phyloP scores from a whole-genome alignment of 1,284 basidiomycete genomes.

The Sphagnurus paluster region DNA sequence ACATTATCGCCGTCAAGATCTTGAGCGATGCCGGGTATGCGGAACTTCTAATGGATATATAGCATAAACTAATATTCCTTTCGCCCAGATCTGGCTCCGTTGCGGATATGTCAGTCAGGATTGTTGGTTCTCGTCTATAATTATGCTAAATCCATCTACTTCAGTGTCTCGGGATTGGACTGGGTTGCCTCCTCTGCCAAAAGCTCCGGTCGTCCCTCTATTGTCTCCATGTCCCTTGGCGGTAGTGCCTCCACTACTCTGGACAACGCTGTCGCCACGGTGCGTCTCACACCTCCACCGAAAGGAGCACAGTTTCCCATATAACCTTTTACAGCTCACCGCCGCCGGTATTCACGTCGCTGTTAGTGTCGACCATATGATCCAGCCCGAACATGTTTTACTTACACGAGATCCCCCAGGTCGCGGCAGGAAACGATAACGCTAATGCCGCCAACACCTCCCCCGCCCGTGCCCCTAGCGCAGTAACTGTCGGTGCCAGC shows the following conservation, averaged over 20 bases:
- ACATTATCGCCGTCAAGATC: slow-evolving; percentile 1
- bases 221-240: background rate
- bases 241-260: slow-evolving; percentile 48
- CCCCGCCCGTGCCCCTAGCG: slow-evolving; percentile 42
- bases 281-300: background rate
- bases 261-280: slow-evolving; percentile 52
- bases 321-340: slow-evolving; percentile 10
- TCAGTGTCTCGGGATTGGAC: slow-evolving; percentile 2
- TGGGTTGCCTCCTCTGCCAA: background rate
- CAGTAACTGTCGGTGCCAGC: slow-evolving; percentile 66
- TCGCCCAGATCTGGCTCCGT: background rate
- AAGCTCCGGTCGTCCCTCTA: background rate
- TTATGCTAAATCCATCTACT: background rate
- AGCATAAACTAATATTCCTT: background rate
- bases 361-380: background rate
- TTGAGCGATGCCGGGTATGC: slow-evolving; percentile 3
- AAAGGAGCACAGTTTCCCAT: background rate
- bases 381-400: background rate
- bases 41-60: background rate
- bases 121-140: background rate
- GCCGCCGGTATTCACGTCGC: slow-evolving; percentile 30
- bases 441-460: slow-evolving; percentile 25
- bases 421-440: slow-evolving; percentile 38
- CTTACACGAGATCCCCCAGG: slow-evolving; percentile 31
- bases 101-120: background rate